A percentile compares a stretch with the other conserved stretches of the same genome.
These are phyloP conservation scores for Penicillium sp. DNA, from an alignment of 2,329 filamentous ascomycete species.

Conservation along the genomic window DNA sequence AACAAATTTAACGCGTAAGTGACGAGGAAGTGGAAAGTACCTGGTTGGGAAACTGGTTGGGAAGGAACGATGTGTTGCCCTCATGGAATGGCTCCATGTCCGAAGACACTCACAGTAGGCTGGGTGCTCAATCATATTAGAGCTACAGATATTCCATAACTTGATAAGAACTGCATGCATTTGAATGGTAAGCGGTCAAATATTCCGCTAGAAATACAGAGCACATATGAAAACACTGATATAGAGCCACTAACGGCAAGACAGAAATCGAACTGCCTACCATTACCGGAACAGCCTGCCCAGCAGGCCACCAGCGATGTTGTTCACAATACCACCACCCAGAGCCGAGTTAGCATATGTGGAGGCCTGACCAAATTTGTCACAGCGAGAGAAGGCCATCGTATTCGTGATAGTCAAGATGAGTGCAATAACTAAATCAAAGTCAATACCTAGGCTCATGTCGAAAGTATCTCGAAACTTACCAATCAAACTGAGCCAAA, in stretches of 20 bases:
- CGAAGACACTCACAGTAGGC: not conserved
- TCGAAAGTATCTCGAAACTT: slow-evolving; percentile 25
- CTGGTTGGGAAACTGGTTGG: not conserved
- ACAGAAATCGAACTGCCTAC: not conserved
- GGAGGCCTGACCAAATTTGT: slow-evolving; percentile 57
- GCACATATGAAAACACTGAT: not conserved
- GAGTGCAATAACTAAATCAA: slow-evolving; percentile 46
- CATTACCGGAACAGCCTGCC: slow-evolving; percentile 53
- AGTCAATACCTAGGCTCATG: not conserved
- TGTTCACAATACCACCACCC: slow-evolving; percentile 54
- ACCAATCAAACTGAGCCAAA: slow-evolving; percentile 54
- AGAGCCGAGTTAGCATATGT: slow-evolving; percentile 57
- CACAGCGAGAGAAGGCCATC: slow-evolving; percentile 51
- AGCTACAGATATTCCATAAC: not conserved
- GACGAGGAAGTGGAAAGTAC: not conserved
- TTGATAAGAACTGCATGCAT: not conserved
- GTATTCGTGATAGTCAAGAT: slow-evolving; percentile 53
- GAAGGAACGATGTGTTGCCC: not conserved
- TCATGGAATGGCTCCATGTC: not conserved
- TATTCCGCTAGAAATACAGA: slow-evolving; percentile 8
- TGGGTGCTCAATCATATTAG: not conserved
- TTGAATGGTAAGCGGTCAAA: slow-evolving; percentile 5
- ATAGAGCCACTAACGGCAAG: not conserved
- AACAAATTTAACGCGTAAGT: not conserved
- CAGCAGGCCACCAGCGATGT: slow-evolving; percentile 55